Evolutionary conservation across 768 basidiomycete genomes (phyloP).

Genomic region (Suillus hirtellus): DNA sequence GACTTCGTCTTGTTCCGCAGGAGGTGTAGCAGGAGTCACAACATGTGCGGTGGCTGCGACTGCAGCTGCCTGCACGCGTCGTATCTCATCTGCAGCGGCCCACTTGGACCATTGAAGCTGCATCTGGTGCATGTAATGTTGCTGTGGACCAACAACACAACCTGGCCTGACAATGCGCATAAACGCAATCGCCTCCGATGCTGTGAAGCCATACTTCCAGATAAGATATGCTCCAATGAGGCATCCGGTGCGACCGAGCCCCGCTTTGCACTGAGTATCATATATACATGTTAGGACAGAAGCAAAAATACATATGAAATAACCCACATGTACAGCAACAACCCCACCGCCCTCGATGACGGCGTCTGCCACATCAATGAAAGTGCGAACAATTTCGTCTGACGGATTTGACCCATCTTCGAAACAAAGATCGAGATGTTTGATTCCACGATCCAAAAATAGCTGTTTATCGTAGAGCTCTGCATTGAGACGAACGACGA

Average conservation of each 20-base stretch:
- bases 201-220: slow-evolving; percentile 98
- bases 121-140: slow-evolving; percentile 94
- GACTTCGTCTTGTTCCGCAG: slow-evolving; percentile 74
- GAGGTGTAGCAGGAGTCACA: slow-evolving; percentile 77
- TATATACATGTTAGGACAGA: slow-evolving; percentile 19
- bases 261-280: slow-evolving; percentile 82
- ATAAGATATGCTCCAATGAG: slow-evolving; percentile 97
- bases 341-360: slow-evolving; percentile 77
- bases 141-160: slow-evolving; percentile 88
- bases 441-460: slow-evolving; percentile 83
- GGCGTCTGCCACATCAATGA: slow-evolving; percentile 83
- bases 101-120: slow-evolving; percentile 93
- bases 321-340: slow-evolving; percentile 83
- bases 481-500: slow-evolving; percentile 93
- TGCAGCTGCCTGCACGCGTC: slow-evolving; percentile 42
- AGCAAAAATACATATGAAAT: slow-evolving; percentile 12
- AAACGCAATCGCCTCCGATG: slow-evolving; percentile 93
- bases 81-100: slow-evolving; percentile 84
- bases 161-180: slow-evolving; percentile 98
- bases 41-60: slow-evolving; percentile 43
- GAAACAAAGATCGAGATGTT: slow-evolving; percentile 92
- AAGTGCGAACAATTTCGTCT: slow-evolving; percentile 90
- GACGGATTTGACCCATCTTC: slow-evolving; percentile 98
- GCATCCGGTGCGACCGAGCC: slow-evolving; percentile 93
- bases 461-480: slow-evolving; percentile 82